These are phyloP conservation scores for Atractiella rhizophila DNA, from an alignment of 768 basidiomycete genomes.

Conservation along the genomic window DNA sequence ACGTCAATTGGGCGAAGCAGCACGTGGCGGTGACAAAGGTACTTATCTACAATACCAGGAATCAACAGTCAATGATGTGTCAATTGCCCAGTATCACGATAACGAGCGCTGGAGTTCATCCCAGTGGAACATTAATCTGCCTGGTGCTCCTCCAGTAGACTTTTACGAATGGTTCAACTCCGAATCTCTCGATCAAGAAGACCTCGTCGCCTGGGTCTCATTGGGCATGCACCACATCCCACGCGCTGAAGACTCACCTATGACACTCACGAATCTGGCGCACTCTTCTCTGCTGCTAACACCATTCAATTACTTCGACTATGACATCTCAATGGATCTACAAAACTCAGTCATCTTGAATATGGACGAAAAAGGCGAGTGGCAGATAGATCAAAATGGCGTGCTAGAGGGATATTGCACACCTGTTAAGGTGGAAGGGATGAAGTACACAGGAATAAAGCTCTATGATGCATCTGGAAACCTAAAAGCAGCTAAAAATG, in stretches of 20 bases:
- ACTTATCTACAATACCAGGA: too few relatives aligned
- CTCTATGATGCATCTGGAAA: too few relatives aligned
- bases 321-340: slow-evolving; percentile 36
- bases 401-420: too few relatives aligned
- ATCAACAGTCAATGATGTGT: too few relatives aligned
- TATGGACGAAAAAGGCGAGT: not conserved
- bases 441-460: too few relatives aligned
- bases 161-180: slow-evolving; percentile 39
- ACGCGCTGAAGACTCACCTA: slow-evolving; percentile 39
- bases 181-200: slow-evolving; percentile 38
- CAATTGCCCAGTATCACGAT: slow-evolving; percentile 36
- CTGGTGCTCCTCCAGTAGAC: slow-evolving; percentile 32
- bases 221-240: slow-evolving; percentile 43
- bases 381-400: too few relatives aligned
- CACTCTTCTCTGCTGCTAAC: slow-evolving; percentile 35
- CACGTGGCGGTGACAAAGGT: slow-evolving; percentile 33
- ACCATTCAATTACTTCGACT: slow-evolving; percentile 41
- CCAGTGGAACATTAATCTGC: slow-evolving; percentile 40
- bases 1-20: slow-evolving; percentile 42
- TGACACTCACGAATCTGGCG: slow-evolving; percentile 34
- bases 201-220: slow-evolving; percentile 42
- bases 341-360: slow-evolving; percentile 31
- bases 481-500: too few relatives aligned
- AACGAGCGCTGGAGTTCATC: slow-evolving; percentile 34
- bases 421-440: too few relatives aligned